A percentile compares a stretch with the other conserved stretches of the same genome.
Conservation (phyloP, 2,329 filamentous ascomycete species). For the Aureobasidium sp. region DNA sequence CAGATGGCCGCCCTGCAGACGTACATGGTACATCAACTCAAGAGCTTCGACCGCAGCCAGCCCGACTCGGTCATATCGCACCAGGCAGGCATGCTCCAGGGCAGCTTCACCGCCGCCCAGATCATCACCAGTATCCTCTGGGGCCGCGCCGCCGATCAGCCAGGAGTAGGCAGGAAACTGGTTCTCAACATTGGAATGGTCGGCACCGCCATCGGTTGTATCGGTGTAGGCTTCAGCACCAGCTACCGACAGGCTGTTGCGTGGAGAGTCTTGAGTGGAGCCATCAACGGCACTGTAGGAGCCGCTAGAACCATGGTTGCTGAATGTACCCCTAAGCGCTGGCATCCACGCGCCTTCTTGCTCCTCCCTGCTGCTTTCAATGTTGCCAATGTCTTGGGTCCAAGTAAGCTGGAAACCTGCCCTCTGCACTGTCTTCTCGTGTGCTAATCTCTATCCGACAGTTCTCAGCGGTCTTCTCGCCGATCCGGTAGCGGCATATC, state of each 20-base stretch:
- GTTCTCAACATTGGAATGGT: constrained; percentile 32
- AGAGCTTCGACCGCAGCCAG: constrained; percentile 33
- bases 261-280: constrained; percentile 32
- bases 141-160: constrained; percentile 33
- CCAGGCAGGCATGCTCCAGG: constrained; percentile 33
- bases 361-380: constrained; percentile 34
- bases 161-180: constrained; percentile 36
- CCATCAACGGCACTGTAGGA: constrained; percentile 34
- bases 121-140: constrained; percentile 35
- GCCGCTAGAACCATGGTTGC: constrained; percentile 35
- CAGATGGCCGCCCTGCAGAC: constrained; percentile 36
- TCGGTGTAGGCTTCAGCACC: constrained; percentile 32
- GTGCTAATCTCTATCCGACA: constrained; percentile 19
- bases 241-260: constrained; percentile 33
- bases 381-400: constrained; percentile 32
- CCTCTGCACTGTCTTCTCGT: background rate
- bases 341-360: constrained; percentile 33
- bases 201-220: constrained; percentile 31
- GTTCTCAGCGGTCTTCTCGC: constrained; percentile 56
- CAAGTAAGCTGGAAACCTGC: constrained; percentile 18
- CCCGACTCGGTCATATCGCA: constrained; percentile 39
- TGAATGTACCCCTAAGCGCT: constrained; percentile 31
- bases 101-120: constrained; percentile 34
- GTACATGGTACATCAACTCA: constrained; percentile 37
- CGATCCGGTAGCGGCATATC: constrained; percentile 49